phyloP scores from a whole-genome alignment of 176 grass and related monocot genomes.

The Themeda triandra region DNA sequence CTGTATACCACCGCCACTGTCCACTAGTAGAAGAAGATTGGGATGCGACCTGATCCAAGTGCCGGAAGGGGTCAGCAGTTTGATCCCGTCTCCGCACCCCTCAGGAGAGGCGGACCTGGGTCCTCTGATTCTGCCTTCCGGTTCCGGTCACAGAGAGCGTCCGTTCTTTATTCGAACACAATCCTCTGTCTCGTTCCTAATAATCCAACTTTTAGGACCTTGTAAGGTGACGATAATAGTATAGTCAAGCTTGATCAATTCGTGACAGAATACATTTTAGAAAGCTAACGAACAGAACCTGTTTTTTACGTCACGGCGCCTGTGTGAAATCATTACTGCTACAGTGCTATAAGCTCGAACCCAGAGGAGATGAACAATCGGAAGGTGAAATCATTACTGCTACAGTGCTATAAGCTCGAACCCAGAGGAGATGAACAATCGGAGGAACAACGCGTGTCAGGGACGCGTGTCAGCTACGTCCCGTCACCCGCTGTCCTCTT shows the following conservation, averaged over 20 bases:
- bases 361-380: no score
- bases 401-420: background rate
- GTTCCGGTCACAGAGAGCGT: background rate
- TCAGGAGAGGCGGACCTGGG: background rate
- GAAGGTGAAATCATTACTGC: background rate
- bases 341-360: background rate
- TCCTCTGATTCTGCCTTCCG: background rate
- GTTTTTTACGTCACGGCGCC: no score
- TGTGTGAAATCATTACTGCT: background rate
- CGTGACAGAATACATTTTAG: background rate
- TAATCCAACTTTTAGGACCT: background rate
- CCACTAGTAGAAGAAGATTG: background rate
- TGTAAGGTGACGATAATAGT: background rate
- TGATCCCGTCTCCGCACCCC: background rate
- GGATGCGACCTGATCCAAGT: constrained; percentile 9
- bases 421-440: background rate
- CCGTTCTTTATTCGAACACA: no score
- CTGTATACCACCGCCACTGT: no score
- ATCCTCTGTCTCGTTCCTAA: background rate
- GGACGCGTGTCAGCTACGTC: no score
- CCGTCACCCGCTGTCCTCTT: no score
- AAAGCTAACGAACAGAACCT: background rate
- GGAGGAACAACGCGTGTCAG: background rate
- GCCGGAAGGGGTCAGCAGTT: background rate
- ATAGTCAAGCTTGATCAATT: background rate